These are phyloP conservation scores for Parasarocladium wereldwijsianum DNA, from an alignment of 2,329 filamentous ascomycete genomes.

Conservation along the genomic window DNA sequence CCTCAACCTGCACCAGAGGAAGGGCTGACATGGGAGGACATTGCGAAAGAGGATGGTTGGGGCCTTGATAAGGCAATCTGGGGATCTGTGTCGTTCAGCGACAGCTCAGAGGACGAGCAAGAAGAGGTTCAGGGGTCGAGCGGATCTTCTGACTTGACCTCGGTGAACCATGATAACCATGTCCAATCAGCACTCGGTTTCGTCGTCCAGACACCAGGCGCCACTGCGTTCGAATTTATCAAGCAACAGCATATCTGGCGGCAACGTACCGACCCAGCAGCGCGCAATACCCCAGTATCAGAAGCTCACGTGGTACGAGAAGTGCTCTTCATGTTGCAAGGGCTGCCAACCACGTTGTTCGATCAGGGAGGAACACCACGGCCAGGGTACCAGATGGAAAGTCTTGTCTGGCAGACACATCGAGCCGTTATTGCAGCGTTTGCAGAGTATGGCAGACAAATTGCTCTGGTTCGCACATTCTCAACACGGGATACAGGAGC, in stretches of 20 bases:
- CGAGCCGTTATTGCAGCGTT: slow-evolving; percentile 30
- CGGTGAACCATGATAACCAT: slow-evolving; percentile 14
- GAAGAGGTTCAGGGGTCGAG: slow-evolving; percentile 14
- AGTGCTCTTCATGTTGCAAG: slow-evolving; percentile 71
- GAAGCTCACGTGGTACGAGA: slow-evolving; percentile 67
- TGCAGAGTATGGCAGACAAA: slow-evolving; percentile 28
- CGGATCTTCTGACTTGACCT: slow-evolving; percentile 21
- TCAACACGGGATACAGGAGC: slow-evolving; percentile 27
- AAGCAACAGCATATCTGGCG: slow-evolving; percentile 20
- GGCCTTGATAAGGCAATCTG: slow-evolving; percentile 47
- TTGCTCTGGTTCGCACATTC: slow-evolving; percentile 31
- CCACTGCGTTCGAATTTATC: slow-evolving; percentile 15
- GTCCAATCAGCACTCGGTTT: slow-evolving; percentile 13
- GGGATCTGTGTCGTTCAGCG: slow-evolving; percentile 53
- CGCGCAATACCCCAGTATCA: slow-evolving; percentile 35
- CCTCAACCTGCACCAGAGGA: slow-evolving; percentile 27
- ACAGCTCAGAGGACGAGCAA: slow-evolving; percentile 43
- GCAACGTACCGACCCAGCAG: background rate
- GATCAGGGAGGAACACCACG: slow-evolving; percentile 22
- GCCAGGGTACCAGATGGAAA: slow-evolving; percentile 28
- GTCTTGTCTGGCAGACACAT: slow-evolving; percentile 35
- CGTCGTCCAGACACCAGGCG: slow-evolving; percentile 19
- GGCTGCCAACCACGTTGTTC: slow-evolving; percentile 63
- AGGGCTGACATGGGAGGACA: slow-evolving; percentile 61
- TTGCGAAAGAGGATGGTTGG: slow-evolving; percentile 63